A percentile compares a stretch with the other conserved stretches of the same genome.
These are phyloP conservation scores for Sicyos baderoa DNA, from an alignment of 306 rosid genomes.

Conservation along the genomic window DNA sequence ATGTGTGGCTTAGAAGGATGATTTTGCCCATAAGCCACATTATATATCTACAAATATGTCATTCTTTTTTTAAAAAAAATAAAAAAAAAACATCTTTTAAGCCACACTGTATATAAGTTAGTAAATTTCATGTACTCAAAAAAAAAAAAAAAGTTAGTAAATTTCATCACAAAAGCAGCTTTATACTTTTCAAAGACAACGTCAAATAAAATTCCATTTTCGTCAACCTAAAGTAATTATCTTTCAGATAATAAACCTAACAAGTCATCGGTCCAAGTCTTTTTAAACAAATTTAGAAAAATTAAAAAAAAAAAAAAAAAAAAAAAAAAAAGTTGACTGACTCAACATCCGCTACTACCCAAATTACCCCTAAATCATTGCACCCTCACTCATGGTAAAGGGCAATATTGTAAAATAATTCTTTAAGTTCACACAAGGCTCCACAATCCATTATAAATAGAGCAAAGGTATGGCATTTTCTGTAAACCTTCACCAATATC, in stretches of 20 bases:
- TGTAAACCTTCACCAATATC: not conserved
- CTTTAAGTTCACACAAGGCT: not conserved
- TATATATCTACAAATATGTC: too few relatives aligned
- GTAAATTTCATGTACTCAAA: too few relatives aligned
- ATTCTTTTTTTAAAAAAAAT: too few relatives aligned
- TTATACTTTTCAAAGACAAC: not conserved
- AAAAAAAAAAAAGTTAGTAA: too few relatives aligned
- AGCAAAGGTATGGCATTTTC: not conserved
- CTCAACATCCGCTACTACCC: not conserved
- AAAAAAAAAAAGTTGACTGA: not conserved
- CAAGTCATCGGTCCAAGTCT: conserved; percentile 6
- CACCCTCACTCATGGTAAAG: not conserved
- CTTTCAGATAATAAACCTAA: not conserved
- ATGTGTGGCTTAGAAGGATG: too few relatives aligned
- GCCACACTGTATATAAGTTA: too few relatives aligned
- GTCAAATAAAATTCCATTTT: not conserved
- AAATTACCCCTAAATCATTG: conserved; percentile 6
- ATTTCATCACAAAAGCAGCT: not conserved
- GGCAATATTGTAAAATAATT: not conserved
- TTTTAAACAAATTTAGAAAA: not conserved
- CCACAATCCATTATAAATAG: conserved; percentile 5
- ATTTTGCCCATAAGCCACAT: too few relatives aligned
- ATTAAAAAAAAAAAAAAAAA: not conserved
- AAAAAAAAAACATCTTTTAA: too few relatives aligned
- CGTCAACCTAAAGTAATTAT: not conserved